Evolutionary conservation across 2,329 filamentous ascomycete genomes (phyloP).

Genomic region (Colletotrichum caudatum): DNA sequence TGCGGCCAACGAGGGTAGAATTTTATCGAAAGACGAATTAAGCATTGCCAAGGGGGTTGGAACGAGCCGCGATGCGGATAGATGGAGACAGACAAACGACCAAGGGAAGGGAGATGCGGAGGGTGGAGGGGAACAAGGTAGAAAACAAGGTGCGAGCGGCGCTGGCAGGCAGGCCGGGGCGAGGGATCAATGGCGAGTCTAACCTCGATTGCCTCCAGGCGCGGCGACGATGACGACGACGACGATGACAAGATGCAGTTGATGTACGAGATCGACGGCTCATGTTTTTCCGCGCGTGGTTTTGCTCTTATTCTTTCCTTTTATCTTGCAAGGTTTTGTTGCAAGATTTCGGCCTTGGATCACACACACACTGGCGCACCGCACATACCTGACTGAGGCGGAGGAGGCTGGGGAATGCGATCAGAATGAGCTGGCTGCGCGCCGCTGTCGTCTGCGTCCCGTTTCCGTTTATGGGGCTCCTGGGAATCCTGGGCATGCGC

Average conservation of each 20-base stretch:
- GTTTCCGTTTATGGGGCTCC: slow-evolving; percentile 62
- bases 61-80: slow-evolving; percentile 16
- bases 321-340: slow-evolving; percentile 28
- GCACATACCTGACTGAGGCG: slow-evolving; percentile 60
- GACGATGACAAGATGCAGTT: slow-evolving; percentile 35
- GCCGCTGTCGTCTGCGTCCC: slow-evolving; percentile 59
- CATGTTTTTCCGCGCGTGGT: slow-evolving; percentile 27
- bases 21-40: slow-evolving; percentile 5
- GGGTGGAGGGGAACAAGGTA: slow-evolving; percentile 1
- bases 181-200: slow-evolving; percentile 42
- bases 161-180: slow-evolving; percentile 40
- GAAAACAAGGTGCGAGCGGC: slow-evolving; percentile 36
- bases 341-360: slow-evolving; percentile 34
- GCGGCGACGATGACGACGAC: slow-evolving; percentile 32
- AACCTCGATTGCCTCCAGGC: slow-evolving; percentile 42
- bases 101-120: background rate
- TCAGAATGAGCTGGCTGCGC: slow-evolving; percentile 53
- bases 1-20: slow-evolving; percentile 6
- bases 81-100: background rate
- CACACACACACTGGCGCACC: slow-evolving; percentile 41
- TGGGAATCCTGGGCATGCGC: slow-evolving; percentile 55
- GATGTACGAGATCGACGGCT: slow-evolving; percentile 39
- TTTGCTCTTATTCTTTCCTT: slow-evolving; percentile 30
- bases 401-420: slow-evolving; percentile 59
- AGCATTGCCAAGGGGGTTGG: slow-evolving; percentile 20